A percentile compares a stretch with the other conserved stretches of the same genome.
Conservation (phyloP, 345 rosid species). For the Draba incana region DNA sequence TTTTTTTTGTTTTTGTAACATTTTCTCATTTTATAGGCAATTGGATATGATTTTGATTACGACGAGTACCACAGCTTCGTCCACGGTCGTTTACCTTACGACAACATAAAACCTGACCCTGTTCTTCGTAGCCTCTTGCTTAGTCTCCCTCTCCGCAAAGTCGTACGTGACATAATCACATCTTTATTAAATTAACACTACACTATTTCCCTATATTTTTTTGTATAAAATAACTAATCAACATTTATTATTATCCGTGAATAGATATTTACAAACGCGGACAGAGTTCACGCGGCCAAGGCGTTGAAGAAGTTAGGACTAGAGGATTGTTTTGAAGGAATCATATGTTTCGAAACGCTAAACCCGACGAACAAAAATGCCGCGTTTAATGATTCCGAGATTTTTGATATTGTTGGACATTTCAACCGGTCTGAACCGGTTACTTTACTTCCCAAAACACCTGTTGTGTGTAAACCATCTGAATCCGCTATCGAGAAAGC, state of each 20-base stretch:
- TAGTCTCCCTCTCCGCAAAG: slow-evolving; percentile 78
- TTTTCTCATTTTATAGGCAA: slow-evolving; percentile 58
- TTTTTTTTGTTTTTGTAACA: slow-evolving; percentile 4
- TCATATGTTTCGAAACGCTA: slow-evolving; percentile 90
- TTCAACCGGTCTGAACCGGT: slow-evolving; percentile 46
- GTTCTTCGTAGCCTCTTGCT: slow-evolving; percentile 72
- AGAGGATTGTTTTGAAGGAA: slow-evolving; percentile 92
- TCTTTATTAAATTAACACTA: background rate
- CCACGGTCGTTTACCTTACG: slow-evolving; percentile 93
- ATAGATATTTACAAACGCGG: slow-evolving; percentile 94
- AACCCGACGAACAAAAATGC: slow-evolving; percentile 57
- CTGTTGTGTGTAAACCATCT: slow-evolving; percentile 78
- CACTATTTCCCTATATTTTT: slow-evolving; percentile 3
- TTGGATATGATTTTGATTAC: slow-evolving; percentile 89
- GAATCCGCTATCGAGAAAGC: slow-evolving; percentile 69
- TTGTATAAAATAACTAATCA: background rate
- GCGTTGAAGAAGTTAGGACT: slow-evolving; percentile 75
- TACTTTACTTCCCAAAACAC: slow-evolving; percentile 63
- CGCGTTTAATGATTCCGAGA: slow-evolving; percentile 46
- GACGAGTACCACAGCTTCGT: slow-evolving; percentile 90
- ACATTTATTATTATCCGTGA: background rate
- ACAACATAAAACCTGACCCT: slow-evolving; percentile 86
- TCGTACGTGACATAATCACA: slow-evolving; percentile 55
- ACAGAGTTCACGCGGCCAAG: slow-evolving; percentile 68
- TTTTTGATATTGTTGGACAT: slow-evolving; percentile 73